Percentiles rank a stretch among this genome's conserved stretches.
These are phyloP conservation scores for Beauveria asiatica DNA, from an alignment of 2,329 filamentous ascomycete genomes.

Conservation along the genomic window DNA sequence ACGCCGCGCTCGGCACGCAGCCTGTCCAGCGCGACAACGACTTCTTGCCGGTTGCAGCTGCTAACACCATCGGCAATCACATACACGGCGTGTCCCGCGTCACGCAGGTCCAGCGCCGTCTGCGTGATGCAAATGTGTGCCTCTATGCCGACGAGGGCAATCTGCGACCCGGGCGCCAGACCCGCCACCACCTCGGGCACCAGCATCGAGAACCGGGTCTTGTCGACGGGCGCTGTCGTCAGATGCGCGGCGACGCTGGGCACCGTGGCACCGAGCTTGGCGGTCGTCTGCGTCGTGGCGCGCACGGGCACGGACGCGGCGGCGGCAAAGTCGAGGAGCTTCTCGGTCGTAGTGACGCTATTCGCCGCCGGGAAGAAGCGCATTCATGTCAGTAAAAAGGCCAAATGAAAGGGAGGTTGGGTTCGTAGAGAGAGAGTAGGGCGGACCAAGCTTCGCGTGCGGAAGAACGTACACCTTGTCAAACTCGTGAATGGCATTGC, in stretches of 20 bases:
- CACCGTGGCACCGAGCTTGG: conserved; percentile 73
- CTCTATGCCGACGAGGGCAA: conserved; percentile 85
- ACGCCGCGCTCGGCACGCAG: conserved; percentile 64
- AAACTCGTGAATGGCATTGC: conserved; percentile 74
- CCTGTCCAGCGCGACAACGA: conserved; percentile 67
- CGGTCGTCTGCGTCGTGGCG: conserved; percentile 76
- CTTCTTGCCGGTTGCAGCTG: conserved; percentile 76
- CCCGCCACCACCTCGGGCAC: conserved; percentile 53
- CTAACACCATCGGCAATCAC: conserved; percentile 84
- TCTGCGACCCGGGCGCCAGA: conserved; percentile 37
- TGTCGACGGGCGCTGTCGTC: conserved; percentile 58
- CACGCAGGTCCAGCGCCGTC: conserved; percentile 74
- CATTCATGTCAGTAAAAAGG: neutral
- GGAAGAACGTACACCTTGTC: conserved; percentile 57
- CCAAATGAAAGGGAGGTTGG: neutral
- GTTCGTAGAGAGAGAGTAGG: neutral
- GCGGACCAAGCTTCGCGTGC: neutral
- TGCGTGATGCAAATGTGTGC: conserved; percentile 91
- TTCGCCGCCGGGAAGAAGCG: neutral
- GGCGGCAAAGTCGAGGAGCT: conserved; percentile 57
- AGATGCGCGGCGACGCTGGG: conserved; percentile 55
- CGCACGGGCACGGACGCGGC: conserved; percentile 69
- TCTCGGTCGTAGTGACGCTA: conserved; percentile 58
- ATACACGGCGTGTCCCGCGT: conserved; percentile 71
- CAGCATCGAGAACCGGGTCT: conserved; percentile 85